Conservation (phyloP, 2,329 filamentous ascomycete genomes). For the Diplodia scrobiculata region DNA sequence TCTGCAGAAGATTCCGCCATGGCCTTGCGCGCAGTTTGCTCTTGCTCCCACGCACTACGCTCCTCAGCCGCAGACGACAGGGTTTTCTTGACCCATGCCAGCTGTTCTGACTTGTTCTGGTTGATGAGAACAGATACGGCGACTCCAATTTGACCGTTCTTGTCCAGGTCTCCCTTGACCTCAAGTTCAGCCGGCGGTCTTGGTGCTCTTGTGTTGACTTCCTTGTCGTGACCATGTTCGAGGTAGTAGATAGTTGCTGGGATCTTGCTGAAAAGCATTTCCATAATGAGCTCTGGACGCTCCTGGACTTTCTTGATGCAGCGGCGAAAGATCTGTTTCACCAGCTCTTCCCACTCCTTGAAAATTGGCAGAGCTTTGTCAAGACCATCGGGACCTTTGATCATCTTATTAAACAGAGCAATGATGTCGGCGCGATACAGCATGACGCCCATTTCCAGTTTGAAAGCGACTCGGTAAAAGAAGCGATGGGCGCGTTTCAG, state of each 20-base stretch:
- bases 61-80: conserved; percentile 70
- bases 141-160: conserved; percentile 70
- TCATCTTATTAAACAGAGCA: conserved; percentile 82
- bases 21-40: conserved; percentile 61
- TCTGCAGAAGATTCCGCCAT: conserved; percentile 17
- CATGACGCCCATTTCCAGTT: conserved; percentile 85
- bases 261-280: conserved; percentile 94
- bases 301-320: conserved; percentile 83
- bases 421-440: conserved; percentile 91
- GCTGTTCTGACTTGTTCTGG: conserved; percentile 71
- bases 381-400: conserved; percentile 81
- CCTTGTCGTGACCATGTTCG: conserved; percentile 86
- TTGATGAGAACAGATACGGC: conserved; percentile 78
- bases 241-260: conserved; percentile 80
- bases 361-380: conserved; percentile 67
- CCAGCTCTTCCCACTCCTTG: conserved; percentile 88
- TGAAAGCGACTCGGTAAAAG: conserved; percentile 92
- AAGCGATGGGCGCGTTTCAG: conserved; percentile 91
- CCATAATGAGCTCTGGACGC: conserved; percentile 80
- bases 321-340: conserved; percentile 78
- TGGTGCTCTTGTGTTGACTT: conserved; percentile 65
- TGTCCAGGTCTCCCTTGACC: conserved; percentile 70
- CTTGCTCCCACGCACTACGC: conserved; percentile 74
- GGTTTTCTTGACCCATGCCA: conserved; percentile 80
- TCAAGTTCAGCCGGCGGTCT: conserved; percentile 79